phyloP scores from a whole-genome alignment of 2,329 filamentous ascomycete species.

The Thelonectria olida region DNA sequence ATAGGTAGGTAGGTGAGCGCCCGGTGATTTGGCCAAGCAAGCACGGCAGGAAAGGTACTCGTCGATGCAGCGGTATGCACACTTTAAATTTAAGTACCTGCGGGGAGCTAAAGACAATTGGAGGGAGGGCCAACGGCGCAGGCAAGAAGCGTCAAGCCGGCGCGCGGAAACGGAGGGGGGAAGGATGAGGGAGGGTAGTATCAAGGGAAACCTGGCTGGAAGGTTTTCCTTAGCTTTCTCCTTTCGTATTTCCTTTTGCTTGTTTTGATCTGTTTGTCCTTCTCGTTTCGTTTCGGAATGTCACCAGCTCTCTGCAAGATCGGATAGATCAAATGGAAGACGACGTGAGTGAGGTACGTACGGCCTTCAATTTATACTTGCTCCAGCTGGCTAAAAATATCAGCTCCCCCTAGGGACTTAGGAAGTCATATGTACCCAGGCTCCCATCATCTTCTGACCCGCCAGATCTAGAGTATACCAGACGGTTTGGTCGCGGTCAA shows the following conservation, averaged over 20 bases:
- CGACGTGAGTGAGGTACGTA: conserved; percentile 24
- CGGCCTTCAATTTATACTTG: conserved; percentile 41
- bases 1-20: too few species aligned
- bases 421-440: conserved; percentile 40
- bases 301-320: conserved; percentile 39
- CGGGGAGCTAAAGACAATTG: not conserved
- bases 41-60: not conserved
- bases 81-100: conserved; percentile 2
- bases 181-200: not conserved
- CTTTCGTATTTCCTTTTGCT: conserved; percentile 1
- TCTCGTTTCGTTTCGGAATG: conserved; percentile 16
- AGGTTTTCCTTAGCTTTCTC: not conserved
- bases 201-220: not conserved
- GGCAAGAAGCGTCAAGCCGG: not conserved
- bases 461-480: conserved; percentile 31
- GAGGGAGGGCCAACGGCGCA: not conserved
- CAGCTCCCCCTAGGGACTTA: conserved; percentile 7
- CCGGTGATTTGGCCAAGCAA: not conserved
- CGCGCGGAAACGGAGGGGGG: not conserved
- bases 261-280: conserved; percentile 3
- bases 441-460: conserved; percentile 35
- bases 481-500: conserved; percentile 9
- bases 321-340: conserved; percentile 29
- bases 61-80: not conserved
- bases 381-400: conserved; percentile 39